Base-by-base conservation (phyloP, 1,284 basidiomycete genomes). In the Papiliotrema laurentii region DNA sequence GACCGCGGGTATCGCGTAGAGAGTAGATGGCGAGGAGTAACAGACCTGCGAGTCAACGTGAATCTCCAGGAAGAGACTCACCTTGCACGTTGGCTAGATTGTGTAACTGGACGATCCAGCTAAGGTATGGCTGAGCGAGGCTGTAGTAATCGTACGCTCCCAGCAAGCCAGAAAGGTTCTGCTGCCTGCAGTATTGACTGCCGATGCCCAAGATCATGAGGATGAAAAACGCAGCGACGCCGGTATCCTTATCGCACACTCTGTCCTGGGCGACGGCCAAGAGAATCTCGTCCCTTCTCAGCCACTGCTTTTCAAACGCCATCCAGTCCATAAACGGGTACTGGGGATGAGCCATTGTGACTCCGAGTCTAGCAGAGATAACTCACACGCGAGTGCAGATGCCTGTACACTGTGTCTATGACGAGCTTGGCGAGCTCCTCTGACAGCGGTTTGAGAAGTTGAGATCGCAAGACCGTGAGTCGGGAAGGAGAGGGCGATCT, bases 321-420 rank as follows among this genome's bases (percentile, higher is more conserved):
- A 55, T 30, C 58, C 58, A 59, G 31, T 59, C 58, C 53, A 59
- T 53, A 50, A 59, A 59, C 4, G 58, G 58, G 26, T 59, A 59
- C 45, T 56, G 47, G n/a, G 13, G 18, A 40, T 36, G 18, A 35
- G 37, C n/a, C 19, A 4, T 43, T 14, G 2, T 31, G 19, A 22
- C 30, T 34, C 19, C 28, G 25, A 3, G 18, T 16, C 19, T 13
- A 31, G 26, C 3, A 16, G 18, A 18, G 35, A n/a, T n/a, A n/a
- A 47, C 54, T 45, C 31, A 56, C 54, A 11, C 54, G 43, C 3
- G 54, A 35, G 30, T 56, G 54, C 16, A 56, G 43, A 43, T 56
- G 54, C 18, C 39, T 22, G 35, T 50, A 56, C n/a, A 56, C 54
- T 5, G 47, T 47, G 27, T 49, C 45, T 10, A 51, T 18, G 21